Conservation (phyloP, 2,329 filamentous ascomycete species). For the Chaetomiaceae sp. region DNA sequence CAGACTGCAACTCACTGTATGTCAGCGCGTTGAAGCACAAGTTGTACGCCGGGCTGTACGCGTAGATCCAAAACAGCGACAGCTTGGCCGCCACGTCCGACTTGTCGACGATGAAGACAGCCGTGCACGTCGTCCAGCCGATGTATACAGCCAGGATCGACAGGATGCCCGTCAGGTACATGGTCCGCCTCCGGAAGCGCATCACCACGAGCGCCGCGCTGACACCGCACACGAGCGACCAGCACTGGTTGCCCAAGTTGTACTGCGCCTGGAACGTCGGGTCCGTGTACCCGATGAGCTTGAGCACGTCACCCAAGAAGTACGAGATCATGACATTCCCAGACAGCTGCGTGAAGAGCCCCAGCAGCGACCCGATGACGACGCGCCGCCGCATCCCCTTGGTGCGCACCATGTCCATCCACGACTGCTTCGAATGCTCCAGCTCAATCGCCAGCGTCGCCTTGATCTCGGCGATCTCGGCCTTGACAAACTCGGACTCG, state of each 20-base stretch:
- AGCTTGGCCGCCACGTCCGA: constrained; percentile 35
- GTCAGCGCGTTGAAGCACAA: constrained; percentile 64
- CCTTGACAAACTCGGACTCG: constrained; percentile 10
- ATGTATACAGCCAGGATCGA: constrained; percentile 49
- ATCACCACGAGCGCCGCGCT: constrained; percentile 41
- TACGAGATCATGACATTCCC: constrained; percentile 39
- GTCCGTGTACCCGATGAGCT: constrained; percentile 42
- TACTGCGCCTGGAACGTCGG: constrained; percentile 38
- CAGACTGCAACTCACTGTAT: constrained; percentile 44
- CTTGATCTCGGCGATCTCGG: constrained; percentile 48
- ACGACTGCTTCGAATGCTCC: constrained; percentile 37
- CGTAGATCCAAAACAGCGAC: constrained; percentile 56
- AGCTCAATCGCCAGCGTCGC: constrained; percentile 42
- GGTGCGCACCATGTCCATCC: constrained; percentile 37
- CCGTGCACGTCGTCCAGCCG: constrained; percentile 40
- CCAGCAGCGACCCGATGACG: constrained; percentile 44
- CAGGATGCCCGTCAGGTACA: constrained; percentile 50
- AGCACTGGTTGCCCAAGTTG: constrained; percentile 45
- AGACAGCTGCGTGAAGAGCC: constrained; percentile 50
- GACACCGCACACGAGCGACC: constrained; percentile 43
- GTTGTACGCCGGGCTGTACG: constrained; percentile 57
- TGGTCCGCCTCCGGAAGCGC: constrained; percentile 42
- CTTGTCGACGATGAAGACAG: constrained; percentile 32
- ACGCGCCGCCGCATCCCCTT: constrained; percentile 36
- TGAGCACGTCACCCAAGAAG: constrained; percentile 45